A percentile compares a stretch with the other conserved stretches of the same genome.
Conservation (phyloP, 768 basidiomycete genomes). For the Serendipita vermifera region DNA sequence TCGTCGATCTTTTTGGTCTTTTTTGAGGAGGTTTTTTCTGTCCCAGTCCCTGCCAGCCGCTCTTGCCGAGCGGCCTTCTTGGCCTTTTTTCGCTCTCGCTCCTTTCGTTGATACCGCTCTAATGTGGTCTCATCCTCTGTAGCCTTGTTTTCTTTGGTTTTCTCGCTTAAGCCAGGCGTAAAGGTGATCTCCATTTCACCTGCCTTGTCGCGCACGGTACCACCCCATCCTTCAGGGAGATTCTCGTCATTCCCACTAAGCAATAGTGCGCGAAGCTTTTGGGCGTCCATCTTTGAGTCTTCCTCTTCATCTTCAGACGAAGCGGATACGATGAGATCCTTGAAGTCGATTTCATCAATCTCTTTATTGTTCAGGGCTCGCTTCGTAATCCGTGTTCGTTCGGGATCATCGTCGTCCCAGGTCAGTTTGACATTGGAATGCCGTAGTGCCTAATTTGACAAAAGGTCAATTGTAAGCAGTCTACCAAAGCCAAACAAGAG, state of each 20-base stretch:
- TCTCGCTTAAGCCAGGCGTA: constrained; percentile 58
- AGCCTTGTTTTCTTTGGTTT: constrained; percentile 24
- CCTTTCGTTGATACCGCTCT: constrained; percentile 78
- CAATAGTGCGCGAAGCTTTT: constrained; percentile 60
- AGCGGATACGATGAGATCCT: constrained; percentile 59
- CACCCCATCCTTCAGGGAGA: constrained; percentile 77
- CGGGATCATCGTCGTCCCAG: constrained; percentile 96
- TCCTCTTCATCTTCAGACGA: constrained; percentile 45
- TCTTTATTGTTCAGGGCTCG: constrained; percentile 68
- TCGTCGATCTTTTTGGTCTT: constrained; percentile 32
- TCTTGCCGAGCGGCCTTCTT: constrained; percentile 55
- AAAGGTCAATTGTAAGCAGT: background rate
- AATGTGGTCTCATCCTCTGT: constrained; percentile 74
- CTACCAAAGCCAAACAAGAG: background rate
- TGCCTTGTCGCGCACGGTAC: constrained; percentile 26
- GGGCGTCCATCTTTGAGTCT: constrained; percentile 29
- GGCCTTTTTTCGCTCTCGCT: constrained; percentile 76
- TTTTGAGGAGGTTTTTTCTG: constrained; percentile 16
- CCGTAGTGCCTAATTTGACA: constrained; percentile 59
- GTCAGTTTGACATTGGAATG: constrained; percentile 97
- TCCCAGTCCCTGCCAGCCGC: constrained; percentile 16
- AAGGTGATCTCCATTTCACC: constrained; percentile 93
- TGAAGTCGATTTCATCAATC: constrained; percentile 85
- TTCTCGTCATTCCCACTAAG: constrained; percentile 48
- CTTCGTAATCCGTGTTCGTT: constrained; percentile 67